Evolutionary conservation across 139 green algal species (phyloP).

Genomic region (Micromonas commoda): DNA sequence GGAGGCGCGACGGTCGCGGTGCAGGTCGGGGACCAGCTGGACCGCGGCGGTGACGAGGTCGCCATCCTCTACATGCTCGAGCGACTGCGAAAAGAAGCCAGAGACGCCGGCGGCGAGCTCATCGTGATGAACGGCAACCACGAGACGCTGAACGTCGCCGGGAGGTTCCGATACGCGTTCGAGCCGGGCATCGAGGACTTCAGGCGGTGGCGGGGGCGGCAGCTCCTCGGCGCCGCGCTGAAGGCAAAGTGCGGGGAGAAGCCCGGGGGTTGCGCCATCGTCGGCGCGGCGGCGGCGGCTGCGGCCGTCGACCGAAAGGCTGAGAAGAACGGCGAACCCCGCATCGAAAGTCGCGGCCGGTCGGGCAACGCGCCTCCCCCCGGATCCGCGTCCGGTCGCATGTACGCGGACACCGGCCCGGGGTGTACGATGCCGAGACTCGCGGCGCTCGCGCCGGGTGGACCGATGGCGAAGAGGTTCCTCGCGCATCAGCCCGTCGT

Average conservation of each 20-base stretch:
- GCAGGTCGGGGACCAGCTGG: slow-evolving; percentile 91
- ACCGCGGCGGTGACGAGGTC: slow-evolving; percentile 84
- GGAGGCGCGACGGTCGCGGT: slow-evolving; percentile 34
- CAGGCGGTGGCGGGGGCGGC: slow-evolving; percentile 39
- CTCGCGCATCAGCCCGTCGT: slow-evolving; percentile 65
- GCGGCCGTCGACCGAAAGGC: slow-evolving; percentile 28
- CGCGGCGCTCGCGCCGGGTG: slow-evolving; percentile 59
- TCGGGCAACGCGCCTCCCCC: neutral
- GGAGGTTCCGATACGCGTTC: slow-evolving; percentile 69
- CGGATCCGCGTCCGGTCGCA: neutral
- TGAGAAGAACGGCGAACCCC: neutral
- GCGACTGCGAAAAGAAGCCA: slow-evolving; percentile 60
- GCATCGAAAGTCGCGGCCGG: too few species aligned
- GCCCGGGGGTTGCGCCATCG: slow-evolving; percentile 1
- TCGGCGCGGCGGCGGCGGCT: slow-evolving; percentile 23
- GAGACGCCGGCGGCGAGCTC: slow-evolving; percentile 63
- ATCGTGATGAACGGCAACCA: slow-evolving; percentile 77
- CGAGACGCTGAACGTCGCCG: slow-evolving; percentile 75
- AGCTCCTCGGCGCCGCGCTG: slow-evolving; percentile 41
- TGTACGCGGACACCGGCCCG: neutral
- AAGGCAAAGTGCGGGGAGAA: slow-evolving; percentile 28
- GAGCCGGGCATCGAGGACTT: slow-evolving; percentile 40
- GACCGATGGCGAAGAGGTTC: slow-evolving; percentile 68
- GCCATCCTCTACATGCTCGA: slow-evolving; percentile 78
- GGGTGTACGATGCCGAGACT: slow-evolving; percentile 32